These are phyloP conservation scores for Ilyonectria mors-panacis DNA, from an alignment of 2,329 filamentous ascomycete genomes.

Conservation along the genomic window DNA sequence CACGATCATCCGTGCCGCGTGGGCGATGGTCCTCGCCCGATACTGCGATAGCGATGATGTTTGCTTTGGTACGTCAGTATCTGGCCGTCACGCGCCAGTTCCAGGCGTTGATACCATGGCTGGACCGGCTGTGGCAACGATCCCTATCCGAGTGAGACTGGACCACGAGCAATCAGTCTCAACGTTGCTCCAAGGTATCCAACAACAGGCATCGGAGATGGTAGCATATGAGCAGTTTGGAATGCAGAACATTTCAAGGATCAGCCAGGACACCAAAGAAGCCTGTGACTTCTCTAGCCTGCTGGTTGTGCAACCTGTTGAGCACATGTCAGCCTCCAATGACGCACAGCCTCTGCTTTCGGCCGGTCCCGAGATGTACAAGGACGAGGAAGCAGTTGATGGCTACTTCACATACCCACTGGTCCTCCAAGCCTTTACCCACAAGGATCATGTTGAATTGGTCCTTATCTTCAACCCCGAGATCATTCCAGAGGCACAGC, in stretches of 20 bases:
- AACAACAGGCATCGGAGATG: constrained; percentile 32
- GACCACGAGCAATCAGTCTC: constrained; percentile 49
- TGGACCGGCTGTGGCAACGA: constrained; percentile 52
- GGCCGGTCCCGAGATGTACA: not conserved
- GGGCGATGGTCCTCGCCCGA: constrained; percentile 66
- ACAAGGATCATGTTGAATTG: constrained; percentile 34
- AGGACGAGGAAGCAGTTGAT: constrained; percentile 18
- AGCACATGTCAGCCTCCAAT: constrained; percentile 5
- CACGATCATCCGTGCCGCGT: constrained; percentile 56
- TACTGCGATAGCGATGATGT: constrained; percentile 58
- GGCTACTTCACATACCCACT: constrained; percentile 46
- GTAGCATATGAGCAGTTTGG: constrained; percentile 33
- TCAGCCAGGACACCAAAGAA: constrained; percentile 15
- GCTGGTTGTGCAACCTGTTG: constrained; percentile 31
- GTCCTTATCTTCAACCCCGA: constrained; percentile 35
- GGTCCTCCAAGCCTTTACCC: constrained; percentile 16
- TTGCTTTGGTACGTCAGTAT: constrained; percentile 60
- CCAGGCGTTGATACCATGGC: constrained; percentile 38
- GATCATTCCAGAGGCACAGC: not conserved
- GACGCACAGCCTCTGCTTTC: not conserved
- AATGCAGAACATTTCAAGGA: constrained; percentile 38
- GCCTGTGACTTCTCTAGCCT: constrained; percentile 14
- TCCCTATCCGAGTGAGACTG: constrained; percentile 39
- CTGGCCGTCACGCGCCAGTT: constrained; percentile 53
- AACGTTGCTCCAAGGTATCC: constrained; percentile 58